Base-by-base conservation (phyloP, 495 filamentous ascomycete genomes). In the Penicillium soppii region DNA sequence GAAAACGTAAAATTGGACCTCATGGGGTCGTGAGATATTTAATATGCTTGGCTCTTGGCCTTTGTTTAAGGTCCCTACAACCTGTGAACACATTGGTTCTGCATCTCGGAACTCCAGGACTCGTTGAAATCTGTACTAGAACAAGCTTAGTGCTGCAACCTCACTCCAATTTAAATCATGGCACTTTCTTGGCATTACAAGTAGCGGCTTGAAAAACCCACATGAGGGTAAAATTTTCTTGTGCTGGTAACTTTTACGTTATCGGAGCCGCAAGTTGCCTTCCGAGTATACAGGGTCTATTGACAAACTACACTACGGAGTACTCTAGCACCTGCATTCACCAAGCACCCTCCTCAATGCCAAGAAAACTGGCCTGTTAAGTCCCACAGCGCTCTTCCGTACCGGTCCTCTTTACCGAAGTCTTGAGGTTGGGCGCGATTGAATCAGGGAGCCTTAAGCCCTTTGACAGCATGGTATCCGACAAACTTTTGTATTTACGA, bases 131-230 rank as follows among this genome's bases (percentile, higher is more conserved):
- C 29, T 16, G 43, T 46, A 16, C 43, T 46, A 15, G 15, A 30
- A 35, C 43, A 36, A 35, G 27, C 43, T 35, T 35, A 46, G 43
- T 46, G 27, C 43, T 46, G 27, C 43, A 46, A 30, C 29, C 23
- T 46, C 32, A 46, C 43, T 46, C 35, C 43, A 13, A 7, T 15
- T 35, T 3, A 4, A 35, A 35, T 33, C 35, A 15, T 46, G 43
- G 27, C 30, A 35, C 33, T 46, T n/a, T 46, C 43, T 46, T 46
- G 43, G 43, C 43, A 12, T 36, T 27, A 19, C 27, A 46, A 10
- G 30, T 10, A 35, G 30, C 30, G 30, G 30, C 30, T 35, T 35
- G 30, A 10, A 46, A 26, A 46, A 46, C 32, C 32, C 32, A 36
- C 43, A 19, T 27, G 30, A 46, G 43, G 43, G 27, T 46, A 17